A percentile compares a stretch with the other conserved stretches of the same genome.
Evolutionary conservation across 2,329 filamentous ascomycete species (phyloP).

Genomic region (Dryadomyces quercivorus): DNA sequence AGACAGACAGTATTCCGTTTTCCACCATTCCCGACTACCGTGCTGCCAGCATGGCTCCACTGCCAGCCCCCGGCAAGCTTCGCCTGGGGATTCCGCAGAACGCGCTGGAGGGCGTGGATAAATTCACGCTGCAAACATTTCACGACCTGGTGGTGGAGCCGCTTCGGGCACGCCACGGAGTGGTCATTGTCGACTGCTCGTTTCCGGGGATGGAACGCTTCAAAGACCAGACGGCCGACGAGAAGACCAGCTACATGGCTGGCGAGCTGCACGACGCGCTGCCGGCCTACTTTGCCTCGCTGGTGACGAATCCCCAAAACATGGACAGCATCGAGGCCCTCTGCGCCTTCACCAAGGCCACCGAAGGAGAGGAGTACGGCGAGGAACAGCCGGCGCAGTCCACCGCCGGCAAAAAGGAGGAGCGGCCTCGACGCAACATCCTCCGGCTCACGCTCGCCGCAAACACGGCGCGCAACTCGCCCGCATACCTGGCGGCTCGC

Average conservation of each 20-base stretch:
- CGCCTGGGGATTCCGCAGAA: constrained; percentile 55
- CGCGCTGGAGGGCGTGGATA: constrained; percentile 25
- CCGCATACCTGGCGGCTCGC: neutral
- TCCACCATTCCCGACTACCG: constrained; percentile 13
- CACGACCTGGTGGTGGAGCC: constrained; percentile 34
- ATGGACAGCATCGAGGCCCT: constrained; percentile 39
- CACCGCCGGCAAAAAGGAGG: neutral
- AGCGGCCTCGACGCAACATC: constrained; percentile 5
- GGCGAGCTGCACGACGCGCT: constrained; percentile 49
- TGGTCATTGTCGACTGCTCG: constrained; percentile 29
- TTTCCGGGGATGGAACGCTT: constrained; percentile 31
- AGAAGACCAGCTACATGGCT: constrained; percentile 8
- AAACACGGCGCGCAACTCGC: constrained; percentile 22
- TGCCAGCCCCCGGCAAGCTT: constrained; percentile 23
- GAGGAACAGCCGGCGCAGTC: constrained; percentile 31
- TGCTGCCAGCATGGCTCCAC: constrained; percentile 23
- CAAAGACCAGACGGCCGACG: neutral
- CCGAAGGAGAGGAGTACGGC: constrained; percentile 45
- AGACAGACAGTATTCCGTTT: constrained; percentile 48
- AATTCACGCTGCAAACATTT: constrained; percentile 34
- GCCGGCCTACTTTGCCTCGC: constrained; percentile 39
- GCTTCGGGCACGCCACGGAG: constrained; percentile 39
- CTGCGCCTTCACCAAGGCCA: constrained; percentile 40
- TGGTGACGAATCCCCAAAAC: constrained; percentile 44
- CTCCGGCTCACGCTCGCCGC: neutral